Conservation (phyloP, 2,329 filamentous ascomycete species). For the Podosphaera xanthii region DNA sequence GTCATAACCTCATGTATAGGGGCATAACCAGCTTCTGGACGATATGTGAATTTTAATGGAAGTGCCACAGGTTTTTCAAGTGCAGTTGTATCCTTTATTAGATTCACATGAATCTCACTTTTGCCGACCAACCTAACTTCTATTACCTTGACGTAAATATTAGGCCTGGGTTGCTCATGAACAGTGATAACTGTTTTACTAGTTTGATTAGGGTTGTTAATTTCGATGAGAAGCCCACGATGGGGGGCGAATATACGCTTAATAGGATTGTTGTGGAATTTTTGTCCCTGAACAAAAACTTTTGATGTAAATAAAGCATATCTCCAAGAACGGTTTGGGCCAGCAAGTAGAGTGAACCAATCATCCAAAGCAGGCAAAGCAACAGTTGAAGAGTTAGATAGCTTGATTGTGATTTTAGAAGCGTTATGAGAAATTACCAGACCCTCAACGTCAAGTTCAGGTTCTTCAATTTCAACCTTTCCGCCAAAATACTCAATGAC, state of each 20-base stretch:
- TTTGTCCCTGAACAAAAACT: constrained; percentile 81
- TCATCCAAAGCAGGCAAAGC: constrained; percentile 56
- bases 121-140: constrained; percentile 55
- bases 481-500: constrained; percentile 89
- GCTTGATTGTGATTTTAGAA: constrained; percentile 61
- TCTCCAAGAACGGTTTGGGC: constrained; percentile 70
- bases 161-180: constrained; percentile 66
- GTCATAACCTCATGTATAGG: constrained; percentile 95
- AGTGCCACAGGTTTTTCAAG: constrained; percentile 63
- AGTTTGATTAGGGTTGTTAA: constrained; percentile 59
- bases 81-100: constrained; percentile 84
- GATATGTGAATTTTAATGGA: constrained; percentile 75
- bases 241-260: constrained; percentile 73
- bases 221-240: constrained; percentile 74
- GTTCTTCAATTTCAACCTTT: constrained; percentile 49
- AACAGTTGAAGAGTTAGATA: constrained; percentile 52
- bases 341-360: constrained; percentile 77
- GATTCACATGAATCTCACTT: constrained; percentile 64
- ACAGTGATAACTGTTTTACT: constrained; percentile 67
- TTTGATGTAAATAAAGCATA: constrained; percentile 87
- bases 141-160: constrained; percentile 71
- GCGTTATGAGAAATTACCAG: constrained; percentile 62
- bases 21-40: constrained; percentile 89
- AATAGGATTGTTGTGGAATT: constrained; percentile 94
- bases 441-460: constrained; percentile 61